Conservation (phyloP, 2,329 filamentous ascomycete species). For the Hypoxylon sp. region DNA sequence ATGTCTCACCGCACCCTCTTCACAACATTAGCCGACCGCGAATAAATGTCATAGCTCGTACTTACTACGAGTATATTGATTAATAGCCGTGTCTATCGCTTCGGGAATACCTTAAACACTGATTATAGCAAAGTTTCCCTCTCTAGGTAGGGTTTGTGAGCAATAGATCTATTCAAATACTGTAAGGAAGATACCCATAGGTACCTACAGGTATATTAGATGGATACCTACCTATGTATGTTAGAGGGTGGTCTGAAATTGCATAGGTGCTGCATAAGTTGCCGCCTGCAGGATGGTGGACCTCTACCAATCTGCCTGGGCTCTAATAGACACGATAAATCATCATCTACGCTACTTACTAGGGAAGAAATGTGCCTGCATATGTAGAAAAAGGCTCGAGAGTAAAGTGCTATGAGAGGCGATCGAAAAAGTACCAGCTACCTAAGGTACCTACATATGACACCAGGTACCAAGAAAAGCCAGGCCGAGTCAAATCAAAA, state of each 20-base stretch:
- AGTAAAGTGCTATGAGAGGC: constrained; percentile 9
- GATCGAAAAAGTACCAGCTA: background rate
- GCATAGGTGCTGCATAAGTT: constrained; percentile 6
- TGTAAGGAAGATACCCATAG: too few relatives aligned
- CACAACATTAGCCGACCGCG: background rate
- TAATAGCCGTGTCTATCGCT: background rate
- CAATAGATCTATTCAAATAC: background rate
- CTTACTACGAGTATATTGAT: background rate
- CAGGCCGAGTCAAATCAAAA: constrained; percentile 20
- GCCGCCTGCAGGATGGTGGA: constrained; percentile 13
- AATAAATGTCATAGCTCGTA: background rate
- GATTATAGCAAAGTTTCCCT: background rate
- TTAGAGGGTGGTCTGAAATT: constrained; percentile 2
- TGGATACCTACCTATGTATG: too few relatives aligned
- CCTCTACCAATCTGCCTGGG: background rate
- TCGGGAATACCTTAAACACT: background rate
- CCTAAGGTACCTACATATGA: too few relatives aligned
- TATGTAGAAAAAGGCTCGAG: constrained; percentile 14
- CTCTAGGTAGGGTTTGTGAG: background rate
- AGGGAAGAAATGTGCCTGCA: constrained; percentile 4
- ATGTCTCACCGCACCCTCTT: constrained; percentile 7
- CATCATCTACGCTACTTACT: constrained; percentile 8
- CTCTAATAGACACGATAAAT: constrained; percentile 11
- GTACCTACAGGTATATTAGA: too few relatives aligned
- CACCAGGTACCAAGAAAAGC: constrained; percentile 11